Base-by-base conservation (phyloP, 2,329 filamentous ascomycete genomes). In the Capronia coronata region DNA sequence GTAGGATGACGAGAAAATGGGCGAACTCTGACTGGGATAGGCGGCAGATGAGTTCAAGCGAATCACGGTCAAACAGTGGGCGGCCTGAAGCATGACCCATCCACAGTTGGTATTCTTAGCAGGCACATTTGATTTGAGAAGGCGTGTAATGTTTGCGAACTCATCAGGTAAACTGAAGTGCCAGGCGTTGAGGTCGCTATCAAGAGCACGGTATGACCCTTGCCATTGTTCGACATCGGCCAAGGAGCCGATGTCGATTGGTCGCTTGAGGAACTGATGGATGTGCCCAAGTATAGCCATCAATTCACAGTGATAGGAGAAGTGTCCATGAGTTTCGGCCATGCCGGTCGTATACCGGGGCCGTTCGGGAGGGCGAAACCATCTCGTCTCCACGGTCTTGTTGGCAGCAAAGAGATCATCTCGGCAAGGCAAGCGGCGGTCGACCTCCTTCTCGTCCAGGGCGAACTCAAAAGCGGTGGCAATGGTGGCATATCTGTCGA, bases 391-490 rank as follows among this genome's bases (percentile, higher is more conserved):
- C 2, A 94, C 86, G 25, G 83, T 81, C 56, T 87, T 80, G 58
- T 94, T 94, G 58, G 84, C 86, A 46, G 84, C 77, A 76, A 89
- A 95, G 2, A 90, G 73, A 59, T 94, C 87, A 59, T 95, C 88
- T 35, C 87, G 83, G 62, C 90, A 96, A 1, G 90, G 90, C 6
- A 96, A 71, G 43, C 81, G 86, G 19, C 90, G 80, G 63, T 95
- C 89, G 38, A 95, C 91, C 62, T 95, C 89, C 63, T 84, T 87
- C 62, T 95, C 88, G 58, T 91, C 84, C 14, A 96, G 71, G 0
- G 87, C 87, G 64, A 95, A 94, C 60, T 95, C 88, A 59, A 95
- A 95, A 0, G 90, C 88, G 0, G 90, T 95, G 0, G 88, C 84
- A 48, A 95, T 83, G 0, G 89, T 95, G 1, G 88, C 88, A 63